Conservation (phyloP, 2,329 filamentous ascomycete species). For the Colletotrichum sp. region DNA sequence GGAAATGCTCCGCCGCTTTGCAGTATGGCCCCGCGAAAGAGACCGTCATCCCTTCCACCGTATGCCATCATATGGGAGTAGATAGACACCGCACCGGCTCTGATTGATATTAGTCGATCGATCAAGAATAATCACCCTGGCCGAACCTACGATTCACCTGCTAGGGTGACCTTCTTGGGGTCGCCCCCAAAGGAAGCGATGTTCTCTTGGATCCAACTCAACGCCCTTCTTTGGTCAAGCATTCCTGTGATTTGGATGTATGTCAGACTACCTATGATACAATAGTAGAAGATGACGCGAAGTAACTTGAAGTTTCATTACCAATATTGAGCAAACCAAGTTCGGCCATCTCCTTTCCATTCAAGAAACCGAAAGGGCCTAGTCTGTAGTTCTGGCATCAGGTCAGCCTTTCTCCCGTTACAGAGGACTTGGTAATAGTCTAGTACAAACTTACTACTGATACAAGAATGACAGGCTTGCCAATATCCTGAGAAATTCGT, state of each 20-base stretch:
- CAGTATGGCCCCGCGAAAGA: slow-evolving; percentile 58
- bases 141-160: slow-evolving; percentile 43
- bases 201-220: slow-evolving; percentile 22
- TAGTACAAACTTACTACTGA: not conserved
- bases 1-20: slow-evolving; percentile 44
- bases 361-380: slow-evolving; percentile 19
- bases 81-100: not conserved
- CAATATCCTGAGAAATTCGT: not conserved
- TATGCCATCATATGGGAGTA: slow-evolving; percentile 52
- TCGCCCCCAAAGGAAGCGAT: slow-evolving; percentile 15
- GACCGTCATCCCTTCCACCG: slow-evolving; percentile 53
- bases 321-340: slow-evolving; percentile 38
- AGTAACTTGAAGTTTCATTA: not conserved
- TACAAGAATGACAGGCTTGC: not conserved
- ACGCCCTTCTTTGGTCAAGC: slow-evolving; percentile 7
- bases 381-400: slow-evolving; percentile 24
- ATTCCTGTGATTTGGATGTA: not conserved
- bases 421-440: not conserved
- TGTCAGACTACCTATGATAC: not conserved
- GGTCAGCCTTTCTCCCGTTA: no score
- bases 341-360: slow-evolving; percentile 9
- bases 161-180: slow-evolving; percentile 50
- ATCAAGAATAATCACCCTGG: accelerated
- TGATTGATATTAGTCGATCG: not conserved
- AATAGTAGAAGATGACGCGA: accelerated